phyloP scores from a whole-genome alignment of 176 grass and related monocot genomes.

The Miscanthus lutarioriparius region DNA sequence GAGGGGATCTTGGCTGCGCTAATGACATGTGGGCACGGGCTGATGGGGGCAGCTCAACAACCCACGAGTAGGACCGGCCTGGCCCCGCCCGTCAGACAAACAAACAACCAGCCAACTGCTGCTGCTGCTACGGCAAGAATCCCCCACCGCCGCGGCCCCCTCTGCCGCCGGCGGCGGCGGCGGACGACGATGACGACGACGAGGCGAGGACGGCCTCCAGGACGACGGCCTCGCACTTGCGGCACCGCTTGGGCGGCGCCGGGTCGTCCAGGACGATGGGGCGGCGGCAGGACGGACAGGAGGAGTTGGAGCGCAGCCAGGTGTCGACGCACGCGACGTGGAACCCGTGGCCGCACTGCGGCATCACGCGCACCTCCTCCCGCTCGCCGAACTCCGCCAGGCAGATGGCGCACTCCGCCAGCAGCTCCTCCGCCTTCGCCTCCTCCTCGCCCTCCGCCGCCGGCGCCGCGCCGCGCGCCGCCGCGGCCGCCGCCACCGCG shows the following conservation, averaged over 20 bases:
- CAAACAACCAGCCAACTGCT: not conserved
- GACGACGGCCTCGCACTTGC: slow-evolving; percentile 60
- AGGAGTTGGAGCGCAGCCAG: slow-evolving; percentile 67
- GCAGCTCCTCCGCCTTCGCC: slow-evolving; percentile 17
- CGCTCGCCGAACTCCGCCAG: slow-evolving; percentile 65
- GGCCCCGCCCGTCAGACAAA: slow-evolving; percentile 24
- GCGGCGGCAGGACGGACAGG: slow-evolving; percentile 76
- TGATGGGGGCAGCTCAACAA: slow-evolving; percentile 42
- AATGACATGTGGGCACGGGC: slow-evolving; percentile 34
- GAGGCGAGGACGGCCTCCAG: slow-evolving; percentile 47
- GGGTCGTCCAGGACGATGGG: slow-evolving; percentile 57
- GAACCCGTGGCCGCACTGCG: slow-evolving; percentile 80
- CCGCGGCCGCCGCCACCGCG: slow-evolving; percentile 48
- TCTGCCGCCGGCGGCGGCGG: not conserved
- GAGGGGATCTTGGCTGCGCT: slow-evolving; percentile 13
- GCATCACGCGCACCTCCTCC: slow-evolving; percentile 73
- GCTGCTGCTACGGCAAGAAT: slow-evolving; percentile 60
- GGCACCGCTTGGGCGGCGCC: slow-evolving; percentile 50
- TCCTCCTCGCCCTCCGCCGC: slow-evolving; percentile 28
- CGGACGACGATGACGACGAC: slow-evolving; percentile 23
- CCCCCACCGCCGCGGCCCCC: slow-evolving; percentile 31
- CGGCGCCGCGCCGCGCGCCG: slow-evolving; percentile 39
- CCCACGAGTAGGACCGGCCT: not conserved
- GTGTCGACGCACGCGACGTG: slow-evolving; percentile 74
- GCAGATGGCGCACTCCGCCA: slow-evolving; percentile 55